Evolutionary conservation across 2,329 filamentous ascomycete genomes (phyloP).

Genomic region (Thielaviopsis cerberus): DNA sequence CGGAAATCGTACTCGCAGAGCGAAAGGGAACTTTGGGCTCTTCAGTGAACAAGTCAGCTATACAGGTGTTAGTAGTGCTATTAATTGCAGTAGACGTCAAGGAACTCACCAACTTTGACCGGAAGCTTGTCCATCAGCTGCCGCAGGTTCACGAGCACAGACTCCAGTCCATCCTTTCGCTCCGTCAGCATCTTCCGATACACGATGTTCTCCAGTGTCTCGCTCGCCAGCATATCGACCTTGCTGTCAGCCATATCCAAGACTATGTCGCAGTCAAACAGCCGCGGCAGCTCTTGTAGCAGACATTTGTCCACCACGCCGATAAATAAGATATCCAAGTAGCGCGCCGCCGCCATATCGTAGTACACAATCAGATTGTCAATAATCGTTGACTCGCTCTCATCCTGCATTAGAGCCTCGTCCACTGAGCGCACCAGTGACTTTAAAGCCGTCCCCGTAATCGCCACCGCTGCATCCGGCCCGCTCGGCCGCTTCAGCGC

Average conservation of each 20-base stretch:
- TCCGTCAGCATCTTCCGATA: not conserved
- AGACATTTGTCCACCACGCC: not conserved
- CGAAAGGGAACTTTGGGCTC: not conserved
- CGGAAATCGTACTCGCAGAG: not conserved
- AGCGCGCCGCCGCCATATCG: not conserved
- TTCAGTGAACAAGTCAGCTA: not conserved
- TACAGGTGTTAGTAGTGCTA: too few species aligned
- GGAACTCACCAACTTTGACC: not conserved
- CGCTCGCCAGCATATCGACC: not conserved
- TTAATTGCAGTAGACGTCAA: not conserved
- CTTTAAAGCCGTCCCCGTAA: not conserved
- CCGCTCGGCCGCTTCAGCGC: not conserved
- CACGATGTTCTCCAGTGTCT: not conserved
- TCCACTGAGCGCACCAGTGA: not conserved
- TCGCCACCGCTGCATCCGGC: not conserved
- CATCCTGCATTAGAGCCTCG: not conserved
- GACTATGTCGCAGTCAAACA: not conserved
- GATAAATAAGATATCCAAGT: not conserved
- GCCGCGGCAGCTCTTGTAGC: not conserved
- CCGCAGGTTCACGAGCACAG: not conserved
- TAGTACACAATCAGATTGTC: not conserved
- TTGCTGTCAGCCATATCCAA: not conserved
- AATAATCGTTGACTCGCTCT: not conserved
- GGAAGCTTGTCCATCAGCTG: not conserved
- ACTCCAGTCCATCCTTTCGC: not conserved